phyloP scores from a whole-genome alignment of 1,139 yeast species.

The Protomyces gravidus region DNA sequence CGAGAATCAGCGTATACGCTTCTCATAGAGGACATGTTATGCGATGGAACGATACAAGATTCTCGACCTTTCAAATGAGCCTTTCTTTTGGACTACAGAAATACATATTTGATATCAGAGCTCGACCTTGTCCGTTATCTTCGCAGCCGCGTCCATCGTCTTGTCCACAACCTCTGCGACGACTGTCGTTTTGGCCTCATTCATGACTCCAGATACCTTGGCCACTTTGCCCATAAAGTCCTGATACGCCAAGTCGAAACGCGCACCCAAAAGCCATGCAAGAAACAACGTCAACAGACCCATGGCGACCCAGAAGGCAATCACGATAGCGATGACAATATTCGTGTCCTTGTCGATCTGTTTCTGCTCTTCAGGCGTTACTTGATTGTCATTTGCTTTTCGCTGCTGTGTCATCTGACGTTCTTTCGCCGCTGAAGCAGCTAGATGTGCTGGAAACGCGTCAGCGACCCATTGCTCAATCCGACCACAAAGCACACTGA shows the following conservation, averaged over 20 bases:
- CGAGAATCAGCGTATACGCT: slow-evolving; percentile 35
- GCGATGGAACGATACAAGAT: too few species aligned
- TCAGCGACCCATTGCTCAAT: slow-evolving; percentile 46
- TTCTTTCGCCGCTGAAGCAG: neutral
- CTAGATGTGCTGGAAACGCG: slow-evolving; percentile 34
- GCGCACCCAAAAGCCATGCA: slow-evolving; percentile 37
- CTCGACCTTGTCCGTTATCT: neutral
- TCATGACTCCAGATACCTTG: slow-evolving; percentile 1
- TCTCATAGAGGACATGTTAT: too few species aligned
- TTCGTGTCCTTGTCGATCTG: slow-evolving; percentile 30
- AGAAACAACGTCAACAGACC: slow-evolving; percentile 34
- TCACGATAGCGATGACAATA: slow-evolving; percentile 34
- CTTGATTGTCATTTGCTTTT: slow-evolving; percentile 29
- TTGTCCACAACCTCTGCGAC: neutral
- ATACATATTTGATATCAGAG: neutral
- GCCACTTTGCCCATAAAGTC: slow-evolving; percentile 15
- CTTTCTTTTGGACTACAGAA: too few species aligned
- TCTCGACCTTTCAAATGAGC: too few species aligned
- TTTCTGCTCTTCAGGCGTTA: slow-evolving; percentile 19
- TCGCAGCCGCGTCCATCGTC: neutral
- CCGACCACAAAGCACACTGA: slow-evolving; percentile 82
- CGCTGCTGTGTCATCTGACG: slow-evolving; percentile 24
- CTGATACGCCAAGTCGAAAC: slow-evolving; percentile 32
- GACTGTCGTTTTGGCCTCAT: neutral
- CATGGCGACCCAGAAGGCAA: slow-evolving; percentile 36